phyloP scores from a whole-genome alignment of 148 eudicot species.

The Vaccinium macrocarpon region DNA sequence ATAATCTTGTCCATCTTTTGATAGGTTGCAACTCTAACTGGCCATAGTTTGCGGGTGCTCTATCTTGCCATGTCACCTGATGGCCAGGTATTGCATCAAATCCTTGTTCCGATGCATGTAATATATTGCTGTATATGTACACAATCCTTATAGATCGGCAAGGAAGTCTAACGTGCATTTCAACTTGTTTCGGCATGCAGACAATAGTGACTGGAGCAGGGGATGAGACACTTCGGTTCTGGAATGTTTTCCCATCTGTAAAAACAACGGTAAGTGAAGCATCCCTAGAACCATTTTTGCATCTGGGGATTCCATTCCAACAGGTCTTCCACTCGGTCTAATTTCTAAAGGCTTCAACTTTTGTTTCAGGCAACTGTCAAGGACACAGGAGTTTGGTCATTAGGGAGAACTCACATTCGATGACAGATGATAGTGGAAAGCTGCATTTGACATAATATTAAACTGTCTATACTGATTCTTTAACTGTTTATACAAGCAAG shows the following conservation, averaged over 20 bases:
- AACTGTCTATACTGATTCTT: not conserved
- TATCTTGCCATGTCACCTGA: conserved; percentile 95
- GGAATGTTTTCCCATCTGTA: conserved; percentile 93
- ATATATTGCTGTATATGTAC: not conserved
- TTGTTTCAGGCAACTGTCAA: conserved; percentile 68
- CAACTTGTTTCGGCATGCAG: conserved; percentile 48
- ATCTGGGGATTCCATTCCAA: not conserved
- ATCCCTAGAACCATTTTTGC: not conserved
- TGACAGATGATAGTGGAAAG: conserved; percentile 23
- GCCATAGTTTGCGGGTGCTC: conserved; percentile 88
- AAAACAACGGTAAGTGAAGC: conserved; percentile 64
- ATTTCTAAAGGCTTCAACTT: conserved; percentile 6
- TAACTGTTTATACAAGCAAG: not conserved
- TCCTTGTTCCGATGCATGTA: not conserved
- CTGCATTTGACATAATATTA: not conserved
- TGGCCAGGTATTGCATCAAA: conserved; percentile 70
- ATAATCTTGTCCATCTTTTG: not conserved
- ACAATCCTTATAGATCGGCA: not conserved
- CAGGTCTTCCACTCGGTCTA: not conserved
- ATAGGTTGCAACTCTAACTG: conserved; percentile 94
- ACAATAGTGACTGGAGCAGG: conserved; percentile 99
- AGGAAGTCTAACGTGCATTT: not conserved
- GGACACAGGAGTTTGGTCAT: conserved; percentile 83
- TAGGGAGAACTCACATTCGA: conserved; percentile 84
- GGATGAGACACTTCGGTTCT: conserved; percentile 88